Conservation (phyloP, 2,329 filamentous ascomycete species). For the Beauveria australis region DNA sequence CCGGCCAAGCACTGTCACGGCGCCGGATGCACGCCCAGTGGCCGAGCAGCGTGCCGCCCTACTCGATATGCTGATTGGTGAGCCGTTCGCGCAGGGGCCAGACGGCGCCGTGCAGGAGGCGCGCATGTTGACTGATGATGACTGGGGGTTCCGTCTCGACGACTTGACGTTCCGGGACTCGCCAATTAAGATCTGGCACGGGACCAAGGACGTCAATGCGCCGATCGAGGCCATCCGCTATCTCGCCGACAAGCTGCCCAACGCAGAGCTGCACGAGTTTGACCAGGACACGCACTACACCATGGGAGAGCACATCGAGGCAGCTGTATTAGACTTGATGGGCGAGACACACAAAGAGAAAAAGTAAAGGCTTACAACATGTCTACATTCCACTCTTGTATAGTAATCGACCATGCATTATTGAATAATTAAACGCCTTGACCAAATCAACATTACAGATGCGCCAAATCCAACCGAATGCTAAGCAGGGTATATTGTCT, state of each 20-base stretch:
- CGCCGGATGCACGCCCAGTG: conserved; percentile 9
- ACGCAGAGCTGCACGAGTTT: conserved; percentile 25
- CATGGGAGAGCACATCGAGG: conserved; percentile 19
- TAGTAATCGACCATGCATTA: background rate
- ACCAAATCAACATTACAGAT: background rate
- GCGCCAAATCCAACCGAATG: background rate
- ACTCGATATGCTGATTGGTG: conserved; percentile 22
- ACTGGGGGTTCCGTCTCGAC: conserved; percentile 24
- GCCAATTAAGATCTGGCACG: conserved; percentile 26
- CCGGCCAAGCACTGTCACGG: background rate
- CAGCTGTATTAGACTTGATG: conserved; percentile 7
- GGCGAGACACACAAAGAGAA: background rate
- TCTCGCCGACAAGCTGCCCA: conserved; percentile 27
- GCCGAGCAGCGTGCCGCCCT: conserved; percentile 19
- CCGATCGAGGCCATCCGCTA: conserved; percentile 27
- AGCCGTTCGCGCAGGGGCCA: conserved; percentile 23
- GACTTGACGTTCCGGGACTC: conserved; percentile 17
- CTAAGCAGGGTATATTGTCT: conserved; percentile 13
- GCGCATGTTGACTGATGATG: conserved; percentile 18
- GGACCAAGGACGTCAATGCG: conserved; percentile 22
- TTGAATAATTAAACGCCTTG: too few species aligned
- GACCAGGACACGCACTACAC: conserved; percentile 26
- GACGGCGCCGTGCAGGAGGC: conserved; percentile 21
- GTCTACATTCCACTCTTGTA: background rate
- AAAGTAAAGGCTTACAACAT: background rate